These are phyloP conservation scores for Xylaria sp. DNA, from an alignment of 2,329 filamentous ascomycete genomes.

Conservation along the genomic window DNA sequence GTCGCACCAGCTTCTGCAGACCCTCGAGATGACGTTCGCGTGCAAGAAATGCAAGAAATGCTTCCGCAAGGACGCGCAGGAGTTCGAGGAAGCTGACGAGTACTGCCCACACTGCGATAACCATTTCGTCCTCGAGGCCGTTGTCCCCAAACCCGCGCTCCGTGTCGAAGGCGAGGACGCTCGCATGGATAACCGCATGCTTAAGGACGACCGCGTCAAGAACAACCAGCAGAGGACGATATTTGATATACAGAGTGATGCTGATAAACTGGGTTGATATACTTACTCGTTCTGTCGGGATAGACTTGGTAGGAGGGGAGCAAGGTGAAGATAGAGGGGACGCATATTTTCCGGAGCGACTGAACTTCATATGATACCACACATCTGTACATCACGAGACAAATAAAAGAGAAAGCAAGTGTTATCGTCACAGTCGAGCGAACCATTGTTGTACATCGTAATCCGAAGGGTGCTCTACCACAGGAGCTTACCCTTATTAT, in stretches of 20 bases:
- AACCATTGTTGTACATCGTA: conserved; percentile 28
- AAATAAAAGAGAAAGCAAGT: conserved; percentile 26
- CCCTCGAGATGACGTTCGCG: conserved; percentile 89
- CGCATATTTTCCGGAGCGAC: conserved; percentile 38
- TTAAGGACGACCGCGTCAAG: conserved; percentile 86
- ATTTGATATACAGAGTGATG: conserved; percentile 80
- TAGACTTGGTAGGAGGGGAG: neutral
- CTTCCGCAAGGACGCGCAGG: conserved; percentile 91
- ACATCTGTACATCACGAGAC: conserved; percentile 39
- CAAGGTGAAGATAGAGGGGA: conserved; percentile 5
- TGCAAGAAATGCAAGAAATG: conserved; percentile 99
- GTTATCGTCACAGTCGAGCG: conserved; percentile 12
- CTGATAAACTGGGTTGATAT: conserved; percentile 76
- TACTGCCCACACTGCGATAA: conserved; percentile 99
- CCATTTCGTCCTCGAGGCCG: conserved; percentile 92
- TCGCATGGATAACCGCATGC: conserved; percentile 86
- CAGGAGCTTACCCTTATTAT: conserved; percentile 17
- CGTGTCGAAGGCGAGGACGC: conserved; percentile 93
- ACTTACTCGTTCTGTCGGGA: neutral
- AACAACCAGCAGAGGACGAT: conserved; percentile 69
- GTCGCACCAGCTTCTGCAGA: conserved; percentile 78
- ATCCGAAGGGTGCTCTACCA: conserved; percentile 15
- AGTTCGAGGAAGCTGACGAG: conserved; percentile 97
- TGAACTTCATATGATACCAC: conserved; percentile 50
- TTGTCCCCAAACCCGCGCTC: conserved; percentile 82